Conservation (phyloP, 164 flowering plant genomes). For the Echeveria elegans region DNA sequence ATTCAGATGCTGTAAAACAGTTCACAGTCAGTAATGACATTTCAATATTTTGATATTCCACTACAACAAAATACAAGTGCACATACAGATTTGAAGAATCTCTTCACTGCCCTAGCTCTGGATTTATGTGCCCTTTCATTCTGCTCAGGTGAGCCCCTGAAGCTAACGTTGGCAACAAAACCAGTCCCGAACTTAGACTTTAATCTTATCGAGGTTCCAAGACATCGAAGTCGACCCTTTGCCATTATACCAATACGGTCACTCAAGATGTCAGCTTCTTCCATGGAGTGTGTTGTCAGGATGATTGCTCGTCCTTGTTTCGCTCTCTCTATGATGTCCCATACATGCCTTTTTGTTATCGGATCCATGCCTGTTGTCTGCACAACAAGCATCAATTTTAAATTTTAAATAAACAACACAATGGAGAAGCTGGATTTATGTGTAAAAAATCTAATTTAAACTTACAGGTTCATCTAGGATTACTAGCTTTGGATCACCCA, state of each 20-base stretch:
- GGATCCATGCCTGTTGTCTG: conserved; percentile 99
- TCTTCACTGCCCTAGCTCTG: conserved; percentile 53
- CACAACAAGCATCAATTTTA: too few relatives aligned
- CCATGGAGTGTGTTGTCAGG: conserved; percentile 97
- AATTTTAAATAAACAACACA: too few relatives aligned
- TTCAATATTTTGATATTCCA: background rate
- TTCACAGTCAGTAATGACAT: conserved; percentile 10
- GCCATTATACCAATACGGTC: conserved; percentile 98
- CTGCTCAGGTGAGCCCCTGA: conserved; percentile 27
- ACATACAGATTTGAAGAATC: conserved; percentile 68
- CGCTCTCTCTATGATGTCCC: conserved; percentile 92
- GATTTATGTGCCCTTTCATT: conserved; percentile 13
- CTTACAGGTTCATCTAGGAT: conserved; percentile 69
- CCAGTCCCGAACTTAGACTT: conserved; percentile 91
- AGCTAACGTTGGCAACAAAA: conserved; percentile 60
- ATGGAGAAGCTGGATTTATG: too few relatives aligned
- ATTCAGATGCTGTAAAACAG: conserved; percentile 49
- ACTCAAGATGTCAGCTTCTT: conserved; percentile 92
- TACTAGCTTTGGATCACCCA: conserved; percentile 62
- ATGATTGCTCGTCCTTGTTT: conserved; percentile 85
- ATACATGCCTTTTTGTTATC: conserved; percentile 83
- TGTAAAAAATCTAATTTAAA: too few relatives aligned
- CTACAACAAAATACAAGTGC: background rate
- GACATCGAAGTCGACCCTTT: conserved; percentile 90
- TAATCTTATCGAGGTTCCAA: conserved; percentile 88